Evolutionary conservation across 192 early-diverging fungal species (phyloP), one percentile per base, ranked within the genome.

Genomic region (Coemansia sp.): DNA sequence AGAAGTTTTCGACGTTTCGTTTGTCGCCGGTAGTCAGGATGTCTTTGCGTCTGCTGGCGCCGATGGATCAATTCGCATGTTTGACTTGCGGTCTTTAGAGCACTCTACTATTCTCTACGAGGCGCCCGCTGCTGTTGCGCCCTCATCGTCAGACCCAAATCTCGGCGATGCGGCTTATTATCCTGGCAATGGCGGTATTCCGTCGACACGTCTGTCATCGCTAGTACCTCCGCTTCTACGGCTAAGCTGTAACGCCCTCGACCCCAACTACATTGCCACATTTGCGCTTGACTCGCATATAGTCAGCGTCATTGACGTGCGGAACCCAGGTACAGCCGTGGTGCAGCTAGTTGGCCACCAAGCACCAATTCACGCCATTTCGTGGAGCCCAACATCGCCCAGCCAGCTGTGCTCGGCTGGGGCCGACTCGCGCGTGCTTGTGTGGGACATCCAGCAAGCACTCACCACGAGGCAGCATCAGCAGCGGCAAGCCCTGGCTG

Each of bases 41-140:
- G 90, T 95, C 16, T 99, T 99, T 91, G 96, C 93, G 5, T 95
- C 93, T 73, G 98, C 97, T 22, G 97, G 97, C n/a, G 96, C 95
- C 3, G 98, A 99, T 76, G 98, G 98, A 2, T 95, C 93, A 13
- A 90, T 99, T 31, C 90, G 98, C 20, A 92, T 97, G 90, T 99
- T 99, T 85, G 98, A 99, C 85, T 85, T 98, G 52, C 92, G 98
- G 62, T 84, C 93, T 22, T 86, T 99, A 24, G 98, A 98, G 68
- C 98, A 98, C 79, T 97, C 95, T 10, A 98, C 98, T 8, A 98
- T 99, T 68, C 78, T 99, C 36, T 99, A 98, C 76, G 98, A 99
- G 79, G 91, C 94, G 3, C 87, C 88, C 1, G 73, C 87, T 1
- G 77, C 84, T 2, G 71, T 73, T 11, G 76, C 84, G 15, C 65